Conservation (phyloP, 805 yeast species). For the Zygotorulaspora sp. region DNA sequence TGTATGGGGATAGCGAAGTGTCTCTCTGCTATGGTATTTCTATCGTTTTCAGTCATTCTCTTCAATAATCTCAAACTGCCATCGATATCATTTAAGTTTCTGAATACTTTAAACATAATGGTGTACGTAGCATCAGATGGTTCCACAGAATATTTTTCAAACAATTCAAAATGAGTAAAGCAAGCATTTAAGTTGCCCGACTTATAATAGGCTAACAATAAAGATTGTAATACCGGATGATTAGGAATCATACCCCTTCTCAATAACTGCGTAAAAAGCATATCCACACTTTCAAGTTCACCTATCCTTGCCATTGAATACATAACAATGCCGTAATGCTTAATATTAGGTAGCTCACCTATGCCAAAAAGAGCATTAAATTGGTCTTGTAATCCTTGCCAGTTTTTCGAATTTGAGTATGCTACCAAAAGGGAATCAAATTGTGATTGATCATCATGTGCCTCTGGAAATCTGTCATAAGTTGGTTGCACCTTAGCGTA, state of each 20-base stretch:
- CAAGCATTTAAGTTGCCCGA: conserved; percentile 25
- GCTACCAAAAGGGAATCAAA: conserved; percentile 46
- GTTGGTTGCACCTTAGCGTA: conserved; percentile 30
- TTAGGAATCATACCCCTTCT: conserved; percentile 47
- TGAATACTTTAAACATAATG: conserved; percentile 28
- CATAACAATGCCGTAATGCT: conserved; percentile 60
- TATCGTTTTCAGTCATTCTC: conserved; percentile 24
- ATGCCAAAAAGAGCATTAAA: conserved; percentile 54
- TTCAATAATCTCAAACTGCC: conserved; percentile 32
- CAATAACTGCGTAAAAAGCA: conserved; percentile 45
- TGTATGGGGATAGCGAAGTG: conserved; percentile 28
- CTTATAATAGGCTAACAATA: conserved; percentile 26
- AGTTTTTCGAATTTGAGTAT: conserved; percentile 44
- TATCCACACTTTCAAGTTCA: conserved; percentile 45
- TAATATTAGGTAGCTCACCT: conserved; percentile 49
- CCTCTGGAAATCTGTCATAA: conserved; percentile 37
- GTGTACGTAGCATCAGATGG: conserved; percentile 29
- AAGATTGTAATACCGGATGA: conserved; percentile 27
- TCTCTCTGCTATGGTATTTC: conserved; percentile 20
- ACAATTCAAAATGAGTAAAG: conserved; percentile 30
- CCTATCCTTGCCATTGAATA: conserved; percentile 50
- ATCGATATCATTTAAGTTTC: conserved; percentile 26
- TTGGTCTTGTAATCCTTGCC: conserved; percentile 51
- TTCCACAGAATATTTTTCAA: conserved; percentile 26
- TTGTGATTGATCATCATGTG: conserved; percentile 44